Percentiles rank a stretch among this genome's conserved stretches.
Evolutionary conservation across 306 rosid genomes (phyloP).

Genomic region (Rubus idaeus): DNA sequence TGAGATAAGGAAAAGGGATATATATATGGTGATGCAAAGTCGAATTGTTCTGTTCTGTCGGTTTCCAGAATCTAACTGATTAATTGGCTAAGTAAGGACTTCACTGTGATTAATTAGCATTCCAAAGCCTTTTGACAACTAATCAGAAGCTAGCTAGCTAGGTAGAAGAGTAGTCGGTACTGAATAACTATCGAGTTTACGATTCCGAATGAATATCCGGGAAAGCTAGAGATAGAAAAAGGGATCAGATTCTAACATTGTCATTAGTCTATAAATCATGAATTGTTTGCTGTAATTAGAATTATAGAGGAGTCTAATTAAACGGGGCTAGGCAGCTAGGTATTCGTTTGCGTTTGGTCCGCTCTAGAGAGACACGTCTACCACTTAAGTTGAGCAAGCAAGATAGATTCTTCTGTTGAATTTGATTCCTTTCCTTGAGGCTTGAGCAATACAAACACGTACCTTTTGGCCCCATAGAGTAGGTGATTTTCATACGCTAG

Average conservation of each 20-base stretch:
- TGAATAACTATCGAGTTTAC: background rate
- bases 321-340: too few relatives aligned
- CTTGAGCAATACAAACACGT: too few relatives aligned
- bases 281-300: background rate
- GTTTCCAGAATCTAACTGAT: background rate
- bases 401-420: too few relatives aligned
- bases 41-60: constrained; percentile 5
- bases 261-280: background rate
- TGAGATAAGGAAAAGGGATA: background rate
- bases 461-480: too few relatives aligned
- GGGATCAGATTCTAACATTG: background rate
- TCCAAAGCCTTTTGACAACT: background rate
- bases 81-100: background rate
- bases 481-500: too few relatives aligned
- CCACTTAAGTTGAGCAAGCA: too few relatives aligned
- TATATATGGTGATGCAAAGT: background rate
- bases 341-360: background rate
- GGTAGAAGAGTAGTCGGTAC: background rate
- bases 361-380: background rate
- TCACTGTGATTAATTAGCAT: background rate
- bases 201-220: background rate
- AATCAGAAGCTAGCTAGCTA: too few relatives aligned
- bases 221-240: background rate
- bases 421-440: too few relatives aligned
- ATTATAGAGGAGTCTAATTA: background rate